These are phyloP conservation scores for Gossypium rotundifolium DNA, from an alignment of 345 rosid genomes.

Conservation along the genomic window DNA sequence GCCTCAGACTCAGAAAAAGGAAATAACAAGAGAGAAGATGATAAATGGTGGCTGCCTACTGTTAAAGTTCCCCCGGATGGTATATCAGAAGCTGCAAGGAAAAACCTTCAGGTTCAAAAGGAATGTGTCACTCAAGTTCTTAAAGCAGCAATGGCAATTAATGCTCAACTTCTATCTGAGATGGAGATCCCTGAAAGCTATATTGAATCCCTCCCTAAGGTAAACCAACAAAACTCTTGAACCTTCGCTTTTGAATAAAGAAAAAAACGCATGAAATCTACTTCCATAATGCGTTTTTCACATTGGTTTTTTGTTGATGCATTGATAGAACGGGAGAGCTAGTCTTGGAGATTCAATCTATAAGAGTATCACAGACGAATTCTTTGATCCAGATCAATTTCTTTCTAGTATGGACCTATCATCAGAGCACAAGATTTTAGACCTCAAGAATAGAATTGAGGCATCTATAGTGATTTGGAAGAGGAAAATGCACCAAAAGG, in stretches of 20 bases:
- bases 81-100: slow-evolving; percentile 56
- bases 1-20: slow-evolving; percentile 59
- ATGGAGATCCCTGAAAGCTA: slow-evolving; percentile 93
- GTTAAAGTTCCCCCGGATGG: slow-evolving; percentile 71
- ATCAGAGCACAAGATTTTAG: slow-evolving; percentile 82
- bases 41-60: slow-evolving; percentile 95
- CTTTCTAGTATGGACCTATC: slow-evolving; percentile 72
- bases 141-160: slow-evolving; percentile 97
- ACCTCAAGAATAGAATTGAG: slow-evolving; percentile 89
- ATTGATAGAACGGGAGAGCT: slow-evolving; percentile 74
- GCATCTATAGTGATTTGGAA: slow-evolving; percentile 94
- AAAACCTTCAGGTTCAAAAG: slow-evolving; percentile 74
- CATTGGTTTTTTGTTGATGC: background rate
- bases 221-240: slow-evolving; percentile 16
- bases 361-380: slow-evolving; percentile 71
- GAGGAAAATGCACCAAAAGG: slow-evolving; percentile 87
- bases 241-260: background rate
- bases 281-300: background rate
- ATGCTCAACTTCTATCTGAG: slow-evolving; percentile 81
- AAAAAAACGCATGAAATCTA: too few relatives aligned
- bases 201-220: slow-evolving; percentile 93
- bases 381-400: slow-evolving; percentile 77
- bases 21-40: slow-evolving; percentile 50
- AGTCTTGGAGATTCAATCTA: slow-evolving; percentile 88
- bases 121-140: slow-evolving; percentile 91